Evolutionary conservation across 2,329 filamentous ascomycete genomes (phyloP).

Genomic region (Juglanconis oblonga): DNA sequence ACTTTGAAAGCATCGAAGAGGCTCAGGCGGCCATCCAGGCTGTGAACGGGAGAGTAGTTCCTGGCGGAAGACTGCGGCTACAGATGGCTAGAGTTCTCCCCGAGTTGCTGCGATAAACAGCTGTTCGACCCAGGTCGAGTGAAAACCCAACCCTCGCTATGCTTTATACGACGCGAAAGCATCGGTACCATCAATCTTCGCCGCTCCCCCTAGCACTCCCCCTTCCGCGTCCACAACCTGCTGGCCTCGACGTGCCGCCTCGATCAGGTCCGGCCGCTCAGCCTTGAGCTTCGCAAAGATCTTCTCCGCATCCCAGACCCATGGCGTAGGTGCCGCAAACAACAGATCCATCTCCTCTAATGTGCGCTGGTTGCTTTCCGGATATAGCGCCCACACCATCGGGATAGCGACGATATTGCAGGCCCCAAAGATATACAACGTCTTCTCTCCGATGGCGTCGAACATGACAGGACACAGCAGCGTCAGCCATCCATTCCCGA

Average conservation of each 20-base stretch:
- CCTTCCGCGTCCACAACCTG: neutral
- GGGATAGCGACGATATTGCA: conserved; percentile 64
- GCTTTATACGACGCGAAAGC: neutral
- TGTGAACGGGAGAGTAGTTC: conserved; percentile 31
- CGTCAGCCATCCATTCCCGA: conserved; percentile 52
- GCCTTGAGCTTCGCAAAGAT: conserved; percentile 21
- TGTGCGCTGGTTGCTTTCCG: conserved; percentile 70
- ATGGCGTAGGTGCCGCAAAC: conserved; percentile 50
- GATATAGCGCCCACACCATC: conserved; percentile 71
- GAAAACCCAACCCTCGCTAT: neutral
- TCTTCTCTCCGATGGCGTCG: conserved; percentile 63
- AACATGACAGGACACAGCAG: conserved; percentile 61
- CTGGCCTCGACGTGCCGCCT: conserved; percentile 1
- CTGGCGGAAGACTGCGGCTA: conserved; percentile 20
- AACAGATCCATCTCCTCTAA: conserved; percentile 74
- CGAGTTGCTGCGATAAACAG: neutral
- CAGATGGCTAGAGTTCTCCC: conserved; percentile 6
- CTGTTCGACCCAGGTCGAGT: neutral
- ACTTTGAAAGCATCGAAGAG: conserved; percentile 54
- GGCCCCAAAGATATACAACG: conserved; percentile 69
- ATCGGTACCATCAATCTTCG: neutral
- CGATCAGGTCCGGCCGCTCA: conserved; percentile 20
- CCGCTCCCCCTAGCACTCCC: conserved; percentile 25
- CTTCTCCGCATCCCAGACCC: conserved; percentile 21
- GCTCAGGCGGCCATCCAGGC: conserved; percentile 47